Conservation (phyloP, 2,329 filamentous ascomycete species). For the Neurospora crassa region DNA sequence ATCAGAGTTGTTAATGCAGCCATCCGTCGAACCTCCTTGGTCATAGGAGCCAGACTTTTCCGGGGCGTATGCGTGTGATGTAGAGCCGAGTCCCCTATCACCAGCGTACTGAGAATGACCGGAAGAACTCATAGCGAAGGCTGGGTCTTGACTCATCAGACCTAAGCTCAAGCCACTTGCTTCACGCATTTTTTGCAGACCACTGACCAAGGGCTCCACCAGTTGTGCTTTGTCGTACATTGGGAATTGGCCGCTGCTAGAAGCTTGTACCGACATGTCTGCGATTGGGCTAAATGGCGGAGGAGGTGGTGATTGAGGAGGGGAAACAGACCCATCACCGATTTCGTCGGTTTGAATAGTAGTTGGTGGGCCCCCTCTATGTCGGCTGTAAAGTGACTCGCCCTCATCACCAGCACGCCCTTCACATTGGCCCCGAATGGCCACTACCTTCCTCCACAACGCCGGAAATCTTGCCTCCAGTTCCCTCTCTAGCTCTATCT, state of each 20-base stretch:
- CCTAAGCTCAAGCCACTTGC: constrained; percentile 4
- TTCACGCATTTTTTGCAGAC: constrained; percentile 25
- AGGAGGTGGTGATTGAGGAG: constrained; percentile 11
- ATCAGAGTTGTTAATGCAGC: background rate
- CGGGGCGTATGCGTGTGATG: background rate
- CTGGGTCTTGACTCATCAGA: background rate
- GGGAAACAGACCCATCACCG: constrained; percentile 1
- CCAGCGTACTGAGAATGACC: background rate
- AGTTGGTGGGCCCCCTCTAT: background rate
- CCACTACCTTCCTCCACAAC: constrained; percentile 35
- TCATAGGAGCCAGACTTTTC: background rate
- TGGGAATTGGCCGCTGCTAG: background rate
- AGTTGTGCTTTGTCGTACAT: constrained; percentile 15
- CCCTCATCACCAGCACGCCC: background rate
- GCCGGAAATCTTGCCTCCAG: constrained; percentile 36
- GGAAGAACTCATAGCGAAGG: background rate
- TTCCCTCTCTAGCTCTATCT: constrained; percentile 39
- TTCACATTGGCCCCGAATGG: constrained; percentile 17
- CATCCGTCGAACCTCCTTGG: background rate
- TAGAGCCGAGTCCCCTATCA: background rate
- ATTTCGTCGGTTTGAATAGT: background rate
- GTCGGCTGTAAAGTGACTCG: background rate
- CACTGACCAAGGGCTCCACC: constrained; percentile 22
- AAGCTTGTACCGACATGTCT: background rate
- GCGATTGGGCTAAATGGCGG: constrained; percentile 10